These are phyloP conservation scores for Colletotrichum gigasporum DNA, from an alignment of 2,329 filamentous ascomycete genomes.

Conservation along the genomic window DNA sequence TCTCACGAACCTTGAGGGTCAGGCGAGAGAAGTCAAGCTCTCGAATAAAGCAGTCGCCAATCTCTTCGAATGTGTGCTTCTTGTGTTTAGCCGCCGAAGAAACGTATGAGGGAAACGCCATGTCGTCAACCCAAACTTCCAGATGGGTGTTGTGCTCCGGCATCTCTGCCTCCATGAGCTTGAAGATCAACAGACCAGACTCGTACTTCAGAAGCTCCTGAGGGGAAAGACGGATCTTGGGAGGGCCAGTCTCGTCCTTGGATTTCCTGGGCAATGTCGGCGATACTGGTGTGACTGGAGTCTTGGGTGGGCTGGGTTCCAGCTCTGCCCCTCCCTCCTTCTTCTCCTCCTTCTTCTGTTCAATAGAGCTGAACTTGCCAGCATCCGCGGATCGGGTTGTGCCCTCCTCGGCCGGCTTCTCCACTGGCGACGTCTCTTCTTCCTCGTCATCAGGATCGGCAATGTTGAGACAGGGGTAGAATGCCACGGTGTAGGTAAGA, in stretches of 20 bases:
- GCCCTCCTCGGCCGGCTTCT: conserved; percentile 41
- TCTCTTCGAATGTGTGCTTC: conserved; percentile 83
- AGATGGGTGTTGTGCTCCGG: conserved; percentile 79
- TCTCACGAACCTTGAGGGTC: conserved; percentile 86
- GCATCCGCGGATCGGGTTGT: conserved; percentile 42
- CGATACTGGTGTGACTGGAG: conserved; percentile 54
- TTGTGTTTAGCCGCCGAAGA: conserved; percentile 79
- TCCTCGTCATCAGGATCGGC: conserved; percentile 90
- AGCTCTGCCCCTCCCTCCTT: conserved; percentile 31
- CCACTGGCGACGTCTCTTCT: conserved; percentile 56
- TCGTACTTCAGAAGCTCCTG: conserved; percentile 89
- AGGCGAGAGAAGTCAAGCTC: conserved; percentile 97
- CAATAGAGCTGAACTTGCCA: conserved; percentile 54
- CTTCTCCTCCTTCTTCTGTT: conserved; percentile 38
- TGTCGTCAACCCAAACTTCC: conserved; percentile 93
- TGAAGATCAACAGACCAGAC: conserved; percentile 93
- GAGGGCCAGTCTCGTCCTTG: conserved; percentile 64
- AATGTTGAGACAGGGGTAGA: conserved; percentile 89
- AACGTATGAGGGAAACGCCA: conserved; percentile 88
- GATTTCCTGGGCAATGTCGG: conserved; percentile 58
- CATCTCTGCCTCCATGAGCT: conserved; percentile 89
- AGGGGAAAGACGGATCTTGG: conserved; percentile 80
- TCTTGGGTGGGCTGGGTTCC: conserved; percentile 45
- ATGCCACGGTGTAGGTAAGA: conserved; percentile 84
- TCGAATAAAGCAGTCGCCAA: conserved; percentile 93